Evolutionary conservation across 345 rosid genomes (phyloP).

Genomic region (Tarenaya hassleriana): DNA sequence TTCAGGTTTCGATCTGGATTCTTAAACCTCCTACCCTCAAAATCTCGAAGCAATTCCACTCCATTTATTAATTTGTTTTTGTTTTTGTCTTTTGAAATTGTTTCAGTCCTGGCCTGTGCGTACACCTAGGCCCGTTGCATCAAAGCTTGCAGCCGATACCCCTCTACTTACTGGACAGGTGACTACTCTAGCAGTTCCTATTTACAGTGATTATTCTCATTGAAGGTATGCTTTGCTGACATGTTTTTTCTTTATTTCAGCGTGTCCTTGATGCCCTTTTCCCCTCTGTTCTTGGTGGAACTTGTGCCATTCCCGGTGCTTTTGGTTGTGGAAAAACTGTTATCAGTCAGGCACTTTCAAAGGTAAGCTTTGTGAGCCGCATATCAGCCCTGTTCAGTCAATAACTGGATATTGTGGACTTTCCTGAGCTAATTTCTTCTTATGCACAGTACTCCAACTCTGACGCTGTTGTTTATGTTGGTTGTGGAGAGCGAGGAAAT

Average conservation of each 20-base stretch:
- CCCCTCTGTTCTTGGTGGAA: slow-evolving; percentile 99
- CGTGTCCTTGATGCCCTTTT: slow-evolving; percentile 99
- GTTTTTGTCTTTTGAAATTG: slow-evolving; percentile 21
- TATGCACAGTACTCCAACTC: slow-evolving; percentile 86
- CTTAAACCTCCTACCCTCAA: neutral
- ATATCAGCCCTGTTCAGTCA: slow-evolving; percentile 9
- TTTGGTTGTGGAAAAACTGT: slow-evolving; percentile 99
- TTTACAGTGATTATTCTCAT: neutral
- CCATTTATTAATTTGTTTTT: slow-evolving; percentile 10
- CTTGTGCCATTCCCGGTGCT: slow-evolving; percentile 99
- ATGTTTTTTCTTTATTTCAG: slow-evolving; percentile 37
- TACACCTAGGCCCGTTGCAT: slow-evolving; percentile 96
- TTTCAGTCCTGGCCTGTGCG: slow-evolving; percentile 98
- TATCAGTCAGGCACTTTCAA: slow-evolving; percentile 99
- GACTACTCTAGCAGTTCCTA: slow-evolving; percentile 12
- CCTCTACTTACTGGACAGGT: slow-evolving; percentile 98
- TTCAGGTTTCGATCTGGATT: slow-evolving; percentile 58
- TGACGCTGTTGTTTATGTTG: slow-evolving; percentile 95
- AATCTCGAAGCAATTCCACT: neutral
- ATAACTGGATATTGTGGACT: slow-evolving; percentile 2
- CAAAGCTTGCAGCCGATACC: slow-evolving; percentile 99
- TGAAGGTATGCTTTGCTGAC: slow-evolving; percentile 20
- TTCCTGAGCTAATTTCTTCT: slow-evolving; percentile 19
- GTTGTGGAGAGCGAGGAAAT: slow-evolving; percentile 99
- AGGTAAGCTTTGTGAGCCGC: slow-evolving; percentile 41